Conservation (phyloP, 2,329 filamentous ascomycete species). For the Trematosphaeria pertusa region DNA sequence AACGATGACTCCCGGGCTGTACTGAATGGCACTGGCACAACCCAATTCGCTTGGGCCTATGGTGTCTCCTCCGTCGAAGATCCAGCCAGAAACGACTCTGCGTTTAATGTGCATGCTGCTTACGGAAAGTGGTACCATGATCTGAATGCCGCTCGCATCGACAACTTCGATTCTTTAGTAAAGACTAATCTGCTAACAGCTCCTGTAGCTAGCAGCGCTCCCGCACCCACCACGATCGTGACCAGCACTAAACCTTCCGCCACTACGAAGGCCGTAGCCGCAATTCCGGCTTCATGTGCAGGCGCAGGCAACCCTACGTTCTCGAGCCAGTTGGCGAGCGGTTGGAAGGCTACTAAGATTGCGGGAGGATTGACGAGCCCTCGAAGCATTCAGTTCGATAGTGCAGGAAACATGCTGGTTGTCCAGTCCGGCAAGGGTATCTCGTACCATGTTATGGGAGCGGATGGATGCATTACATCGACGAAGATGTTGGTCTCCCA, state of each 20-base stretch:
- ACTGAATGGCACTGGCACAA: slow-evolving; percentile 34
- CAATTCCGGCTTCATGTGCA: slow-evolving; percentile 40
- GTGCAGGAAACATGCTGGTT: slow-evolving; percentile 41
- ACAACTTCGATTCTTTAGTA: slow-evolving; percentile 39
- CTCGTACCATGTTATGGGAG: slow-evolving; percentile 35
- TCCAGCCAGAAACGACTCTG: slow-evolving; percentile 37
- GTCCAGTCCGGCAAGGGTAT: slow-evolving; percentile 45
- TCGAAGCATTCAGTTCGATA: slow-evolving; percentile 42
- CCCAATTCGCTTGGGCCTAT: slow-evolving; percentile 42
- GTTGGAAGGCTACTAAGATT: slow-evolving; percentile 44
- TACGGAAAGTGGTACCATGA: slow-evolving; percentile 43
- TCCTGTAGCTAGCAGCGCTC: slow-evolving; percentile 25
- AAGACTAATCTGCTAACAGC: slow-evolving; percentile 38
- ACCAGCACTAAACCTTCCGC: slow-evolving; percentile 27
- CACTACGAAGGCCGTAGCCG: slow-evolving; percentile 23
- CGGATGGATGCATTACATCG: slow-evolving; percentile 39
- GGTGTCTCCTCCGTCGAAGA: slow-evolving; percentile 35
- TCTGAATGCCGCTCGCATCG: slow-evolving; percentile 38
- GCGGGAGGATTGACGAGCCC: slow-evolving; percentile 38
- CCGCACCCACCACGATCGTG: slow-evolving; percentile 25
- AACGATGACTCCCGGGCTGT: slow-evolving; percentile 35
- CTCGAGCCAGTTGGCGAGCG: slow-evolving; percentile 30
- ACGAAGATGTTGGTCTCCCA: slow-evolving; percentile 41
- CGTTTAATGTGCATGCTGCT: slow-evolving; percentile 40
- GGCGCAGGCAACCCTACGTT: slow-evolving; percentile 35